Evolutionary conservation across 257 asterid genomes (phyloP).

Genomic region (Avicennia marina): DNA sequence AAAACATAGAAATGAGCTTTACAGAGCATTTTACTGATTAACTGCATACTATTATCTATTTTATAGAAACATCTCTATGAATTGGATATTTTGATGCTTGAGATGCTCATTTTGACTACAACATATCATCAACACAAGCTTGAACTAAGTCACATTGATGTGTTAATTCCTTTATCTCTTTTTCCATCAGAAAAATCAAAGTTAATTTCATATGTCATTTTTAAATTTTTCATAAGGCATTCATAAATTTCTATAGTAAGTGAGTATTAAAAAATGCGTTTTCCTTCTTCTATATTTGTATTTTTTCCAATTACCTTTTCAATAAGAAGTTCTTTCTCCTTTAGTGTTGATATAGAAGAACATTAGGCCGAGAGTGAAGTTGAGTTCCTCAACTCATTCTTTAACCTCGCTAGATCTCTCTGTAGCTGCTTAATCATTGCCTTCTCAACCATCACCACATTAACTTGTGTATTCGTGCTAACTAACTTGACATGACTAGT

Average conservation of each 20-base stretch:
- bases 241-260: no score
- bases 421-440: slow-evolving; percentile 84
- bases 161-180: slow-evolving; percentile 54
- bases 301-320: slow-evolving; percentile 49
- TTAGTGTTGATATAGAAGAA: slow-evolving; percentile 45
- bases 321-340: slow-evolving; percentile 69
- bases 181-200: slow-evolving; percentile 52
- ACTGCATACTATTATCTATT: slow-evolving; percentile 8
- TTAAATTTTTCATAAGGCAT: background rate
- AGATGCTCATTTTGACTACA: slow-evolving; percentile 28
- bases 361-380: slow-evolving; percentile 33
- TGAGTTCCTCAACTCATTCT: slow-evolving; percentile 55
- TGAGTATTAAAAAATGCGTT: no score
- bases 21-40: background rate
- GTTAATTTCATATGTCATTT: background rate
- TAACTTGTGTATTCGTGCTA: slow-evolving; percentile 71
- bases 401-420: slow-evolving; percentile 67
- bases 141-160: slow-evolving; percentile 67
- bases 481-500: slow-evolving; percentile 94
- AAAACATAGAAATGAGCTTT: slow-evolving; percentile 5
- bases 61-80: slow-evolving; percentile 1
- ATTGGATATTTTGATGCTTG: slow-evolving; percentile 52
- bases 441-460: slow-evolving; percentile 89
- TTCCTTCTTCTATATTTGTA: no score
- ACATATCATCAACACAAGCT: slow-evolving; percentile 44